A percentile compares a stretch with the other conserved stretches of the same genome.
phyloP scores from a whole-genome alignment of 257 asterid genomes.

The Solanum tacnaense region DNA sequence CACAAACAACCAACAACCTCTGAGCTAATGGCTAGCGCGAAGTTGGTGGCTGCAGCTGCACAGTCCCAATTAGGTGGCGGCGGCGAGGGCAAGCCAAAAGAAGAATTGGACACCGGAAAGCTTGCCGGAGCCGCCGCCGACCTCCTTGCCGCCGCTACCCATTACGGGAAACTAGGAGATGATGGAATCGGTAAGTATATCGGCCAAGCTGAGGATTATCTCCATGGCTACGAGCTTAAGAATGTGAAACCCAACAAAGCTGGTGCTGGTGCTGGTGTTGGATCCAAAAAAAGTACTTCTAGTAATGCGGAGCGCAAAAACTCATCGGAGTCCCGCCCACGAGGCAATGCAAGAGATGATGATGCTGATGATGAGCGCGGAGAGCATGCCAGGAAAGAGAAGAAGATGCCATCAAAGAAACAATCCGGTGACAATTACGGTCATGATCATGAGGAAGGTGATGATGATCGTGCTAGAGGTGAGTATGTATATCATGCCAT shows the following conservation, averaged over 20 bases:
- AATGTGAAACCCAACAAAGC: constrained; percentile 2
- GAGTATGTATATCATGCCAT: background rate
- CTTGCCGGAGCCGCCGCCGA: constrained; percentile 30
- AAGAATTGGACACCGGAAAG: constrained; percentile 14
- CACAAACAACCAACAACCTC: constrained; percentile 4
- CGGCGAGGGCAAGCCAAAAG: background rate
- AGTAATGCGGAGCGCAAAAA: background rate
- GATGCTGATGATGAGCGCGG: background rate
- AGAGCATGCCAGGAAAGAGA: background rate
- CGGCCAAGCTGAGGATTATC: constrained; percentile 26
- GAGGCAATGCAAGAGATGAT: background rate
- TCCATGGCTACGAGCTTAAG: constrained; percentile 10
- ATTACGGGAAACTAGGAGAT: constrained; percentile 24
- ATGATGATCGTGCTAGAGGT: background rate
- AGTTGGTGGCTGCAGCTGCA: constrained; percentile 19
- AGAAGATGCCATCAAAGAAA: background rate
- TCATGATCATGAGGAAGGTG: background rate
- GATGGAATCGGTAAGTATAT: constrained; percentile 12
- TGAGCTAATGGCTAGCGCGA: constrained; percentile 25
- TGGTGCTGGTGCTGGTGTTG: background rate
- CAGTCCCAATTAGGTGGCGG: background rate
- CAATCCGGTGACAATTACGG: background rate
- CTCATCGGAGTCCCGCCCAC: background rate
- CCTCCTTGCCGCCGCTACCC: constrained; percentile 17
- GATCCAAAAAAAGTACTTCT: background rate